Evolutionary conservation across 495 filamentous ascomycete species (phyloP), one percentile per base, ranked within the genome.

Genomic region (Penicillium macrosclerotiorum): DNA sequence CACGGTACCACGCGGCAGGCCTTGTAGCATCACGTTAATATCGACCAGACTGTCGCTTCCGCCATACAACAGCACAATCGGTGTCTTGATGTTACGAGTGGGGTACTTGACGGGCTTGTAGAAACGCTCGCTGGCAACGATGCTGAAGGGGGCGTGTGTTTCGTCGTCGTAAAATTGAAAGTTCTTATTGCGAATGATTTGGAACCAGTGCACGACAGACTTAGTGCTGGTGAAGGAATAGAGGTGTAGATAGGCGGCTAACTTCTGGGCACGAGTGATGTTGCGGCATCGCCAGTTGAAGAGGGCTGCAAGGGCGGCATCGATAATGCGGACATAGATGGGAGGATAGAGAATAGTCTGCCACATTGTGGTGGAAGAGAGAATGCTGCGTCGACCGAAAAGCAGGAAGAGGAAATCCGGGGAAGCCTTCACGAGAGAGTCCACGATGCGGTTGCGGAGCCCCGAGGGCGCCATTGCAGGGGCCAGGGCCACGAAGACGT

Each of bases 101-200:
- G 93, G 93, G 54, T 96, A 98, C 61, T 86, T 90, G 53, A 94
- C 91, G 3, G 96, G 90, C 58, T 96, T 95, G 62, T 88, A 88
- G 61, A 87, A 88, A 11, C 76, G 73, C 34, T 77, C 73, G 48
- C 74, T 83, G 24, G 72, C 76, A 7, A 75, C 75, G 20, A 82
- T 48, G 36, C 72, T 75, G 33, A 88, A 68, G 1, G 81, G 80
- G 3, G 77, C 74, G 44, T 86, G 84, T 5, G 93, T 78, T 57
- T 96, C 92, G 57, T 98, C 93, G 57, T 98, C 93, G 63, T 90
- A 97, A 86, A 98, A 96, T 65, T 97, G 93, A 62, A 98, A 98
- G 23, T 78, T 86, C 51, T 87, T 85, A 57, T 90, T 96, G 34
- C 93, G 84, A 51, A 98, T 97, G 55, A 98, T 96, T 59, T 98